Conservation (phyloP, 495 filamentous ascomycete genomes). For the Saxophila tyrrhenica region DNA sequence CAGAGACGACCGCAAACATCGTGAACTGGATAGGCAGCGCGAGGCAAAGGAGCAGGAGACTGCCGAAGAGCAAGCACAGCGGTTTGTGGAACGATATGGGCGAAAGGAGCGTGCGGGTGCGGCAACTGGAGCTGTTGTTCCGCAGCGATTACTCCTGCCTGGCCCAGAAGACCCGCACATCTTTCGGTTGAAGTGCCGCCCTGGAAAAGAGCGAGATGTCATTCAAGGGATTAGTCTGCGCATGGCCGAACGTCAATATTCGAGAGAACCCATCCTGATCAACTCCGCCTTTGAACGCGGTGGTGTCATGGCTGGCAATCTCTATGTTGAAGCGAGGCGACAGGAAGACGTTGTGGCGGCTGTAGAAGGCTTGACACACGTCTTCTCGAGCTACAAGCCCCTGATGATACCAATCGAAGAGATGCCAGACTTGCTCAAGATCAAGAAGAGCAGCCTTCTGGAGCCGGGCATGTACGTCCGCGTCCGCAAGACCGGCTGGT, state of each 20-base stretch:
- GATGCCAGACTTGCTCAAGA: slow-evolving; percentile 89
- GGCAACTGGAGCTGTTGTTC: slow-evolving; percentile 54
- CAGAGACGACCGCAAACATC: slow-evolving; percentile 79
- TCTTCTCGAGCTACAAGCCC: slow-evolving; percentile 73
- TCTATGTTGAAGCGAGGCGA: slow-evolving; percentile 85
- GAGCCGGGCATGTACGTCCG: slow-evolving; percentile 86
- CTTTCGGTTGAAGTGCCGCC: slow-evolving; percentile 86
- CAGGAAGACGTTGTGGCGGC: slow-evolving; percentile 75
- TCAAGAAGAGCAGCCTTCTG: slow-evolving; percentile 74
- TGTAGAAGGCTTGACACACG: slow-evolving; percentile 69
- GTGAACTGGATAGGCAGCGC: slow-evolving; percentile 85
- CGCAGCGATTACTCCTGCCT: slow-evolving; percentile 80
- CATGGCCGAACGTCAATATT: slow-evolving; percentile 64
- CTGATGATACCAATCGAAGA: slow-evolving; percentile 90
- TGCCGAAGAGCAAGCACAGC: slow-evolving; percentile 83
- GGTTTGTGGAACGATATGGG: slow-evolving; percentile 74
- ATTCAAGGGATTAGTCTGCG: slow-evolving; percentile 75
- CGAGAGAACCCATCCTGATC: slow-evolving; percentile 65
- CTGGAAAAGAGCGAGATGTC: slow-evolving; percentile 87
- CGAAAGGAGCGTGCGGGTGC: slow-evolving; percentile 46
- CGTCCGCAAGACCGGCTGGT: slow-evolving; percentile 62
- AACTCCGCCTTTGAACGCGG: slow-evolving; percentile 84
- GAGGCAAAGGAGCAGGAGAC: slow-evolving; percentile 76
- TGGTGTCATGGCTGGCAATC: slow-evolving; percentile 77
- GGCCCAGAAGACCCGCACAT: slow-evolving; percentile 93